Base-by-base conservation (phyloP, 192 early-diverging fungal genomes). In the Rhizophlyctis rosea region DNA sequence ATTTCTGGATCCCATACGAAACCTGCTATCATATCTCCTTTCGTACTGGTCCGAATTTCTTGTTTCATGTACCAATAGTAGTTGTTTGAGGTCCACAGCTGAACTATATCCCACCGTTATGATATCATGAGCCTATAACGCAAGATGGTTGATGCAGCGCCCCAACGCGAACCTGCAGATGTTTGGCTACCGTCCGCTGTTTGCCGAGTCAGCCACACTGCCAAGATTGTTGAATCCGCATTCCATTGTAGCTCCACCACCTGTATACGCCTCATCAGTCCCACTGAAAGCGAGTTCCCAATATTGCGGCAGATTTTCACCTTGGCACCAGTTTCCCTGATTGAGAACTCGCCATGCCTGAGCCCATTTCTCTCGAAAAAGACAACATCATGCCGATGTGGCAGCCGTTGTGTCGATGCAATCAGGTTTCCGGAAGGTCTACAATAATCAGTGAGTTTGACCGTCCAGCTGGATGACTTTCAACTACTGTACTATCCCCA, bases 51-150 rank as follows among this genome's bases (percentile, higher is more conserved):
- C 0, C 76, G 67, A 18, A 95, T 77, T 55, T 95, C 88, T 74
- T 95, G 93, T 72, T 94, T 94, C 54, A 97, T 58, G 65, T 97
- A 96, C 89, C 92, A 99, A 70, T 96, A 84, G 75, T 99, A 99
- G 83, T 99, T 99, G 55, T 82, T 85, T 70, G 87, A 89, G 0
- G 89, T 76, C 93, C 93, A 99, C 51, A 99, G 77, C 69, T 99
- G 91, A 50, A 99, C 83, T 62, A 68, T 44, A 13, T 44, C 9
- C n/a, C n/a, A n/a, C 14, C 55, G 56, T 11, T 18, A 14, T n/a
- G n/a, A n/a, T n/a, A n/a, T n/a, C n/a, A n/a, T n/a, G n/a, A n/a
- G n/a, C n/a, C n/a, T n/a, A n/a, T n/a, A n/a, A n/a, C n/a, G n/a
- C n/a, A n/a, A n/a, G n/a, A n/a, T n/a, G n/a, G n/a, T n/a, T n/a